These are phyloP conservation scores for Neurospora africana DNA, from an alignment of 495 filamentous ascomycete species.

Conservation along the genomic window DNA sequence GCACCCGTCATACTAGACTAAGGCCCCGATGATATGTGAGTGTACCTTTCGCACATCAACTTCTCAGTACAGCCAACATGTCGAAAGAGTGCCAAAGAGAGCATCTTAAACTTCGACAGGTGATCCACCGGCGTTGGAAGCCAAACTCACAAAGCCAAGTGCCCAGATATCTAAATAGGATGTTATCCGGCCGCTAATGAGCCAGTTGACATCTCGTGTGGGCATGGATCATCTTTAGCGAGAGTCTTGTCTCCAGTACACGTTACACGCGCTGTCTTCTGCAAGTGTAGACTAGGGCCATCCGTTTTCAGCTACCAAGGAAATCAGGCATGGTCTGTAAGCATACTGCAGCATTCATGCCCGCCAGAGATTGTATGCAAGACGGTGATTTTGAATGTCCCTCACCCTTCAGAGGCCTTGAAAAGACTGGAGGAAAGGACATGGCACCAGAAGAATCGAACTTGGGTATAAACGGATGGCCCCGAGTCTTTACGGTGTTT, in stretches of 20 bases:
- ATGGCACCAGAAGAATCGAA: no score
- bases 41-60: background rate
- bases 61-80: background rate
- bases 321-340: no score
- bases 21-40: background rate
- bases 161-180: background rate
- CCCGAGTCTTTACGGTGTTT: no score
- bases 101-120: background rate
- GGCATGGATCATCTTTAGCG: background rate
- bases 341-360: no score
- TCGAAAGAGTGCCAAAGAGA: background rate
- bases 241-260: background rate
- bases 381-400: no score
- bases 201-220: background rate
- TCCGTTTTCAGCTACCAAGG: no score
- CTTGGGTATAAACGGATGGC: no score
- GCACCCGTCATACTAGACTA: background rate
- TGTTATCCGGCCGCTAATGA: background rate
- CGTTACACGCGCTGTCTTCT: background rate
- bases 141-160: background rate
- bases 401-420: no score
- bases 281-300: background rate
- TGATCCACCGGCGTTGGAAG: background rate
- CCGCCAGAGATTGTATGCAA: no score
- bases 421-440: no score